Conservation (phyloP, 2,329 filamentous ascomycete species). For the Clonostachys byssicola region DNA sequence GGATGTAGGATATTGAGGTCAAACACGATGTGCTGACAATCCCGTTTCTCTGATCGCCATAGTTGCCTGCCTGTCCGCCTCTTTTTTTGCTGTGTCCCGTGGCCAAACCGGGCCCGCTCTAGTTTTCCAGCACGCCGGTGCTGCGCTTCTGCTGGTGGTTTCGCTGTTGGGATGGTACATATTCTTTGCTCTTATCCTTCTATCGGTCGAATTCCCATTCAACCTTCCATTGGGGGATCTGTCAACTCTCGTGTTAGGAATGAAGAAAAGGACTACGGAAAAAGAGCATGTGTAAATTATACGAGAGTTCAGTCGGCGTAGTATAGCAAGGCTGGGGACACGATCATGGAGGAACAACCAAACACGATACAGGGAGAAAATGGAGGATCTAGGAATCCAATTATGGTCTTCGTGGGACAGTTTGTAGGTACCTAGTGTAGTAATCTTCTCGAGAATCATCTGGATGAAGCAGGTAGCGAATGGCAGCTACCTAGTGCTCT, state of each 20-base stretch:
- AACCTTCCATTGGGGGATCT: slow-evolving; percentile 45
- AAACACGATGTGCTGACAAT: background rate
- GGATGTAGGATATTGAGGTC: background rate
- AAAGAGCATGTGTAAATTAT: no score
- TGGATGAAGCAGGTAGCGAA: no score
- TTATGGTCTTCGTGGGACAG: no score
- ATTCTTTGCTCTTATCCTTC: slow-evolving; percentile 40
- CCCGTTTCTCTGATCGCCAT: background rate
- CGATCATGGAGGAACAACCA: no score
- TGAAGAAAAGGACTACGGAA: no score
- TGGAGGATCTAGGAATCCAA: no score
- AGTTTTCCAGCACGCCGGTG: slow-evolving; percentile 18
- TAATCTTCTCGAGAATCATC: no score
- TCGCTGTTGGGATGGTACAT: slow-evolving; percentile 42
- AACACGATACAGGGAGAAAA: no score
- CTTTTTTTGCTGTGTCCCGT: slow-evolving; percentile 17
- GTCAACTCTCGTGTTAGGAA: slow-evolving; percentile 28
- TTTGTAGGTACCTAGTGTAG: no score
- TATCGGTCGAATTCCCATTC: slow-evolving; percentile 46
- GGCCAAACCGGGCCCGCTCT: slow-evolving; percentile 8
- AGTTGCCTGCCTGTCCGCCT: slow-evolving; percentile 19
- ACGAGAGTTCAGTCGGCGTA: no score
- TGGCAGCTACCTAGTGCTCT: no score
- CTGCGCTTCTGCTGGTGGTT: slow-evolving; percentile 11
- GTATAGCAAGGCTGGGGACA: no score